Percentiles rank a stretch among this genome's conserved stretches.
These are phyloP conservation scores for Beauveria asiatica DNA, from an alignment of 2,329 filamentous ascomycete genomes.

Conservation along the genomic window DNA sequence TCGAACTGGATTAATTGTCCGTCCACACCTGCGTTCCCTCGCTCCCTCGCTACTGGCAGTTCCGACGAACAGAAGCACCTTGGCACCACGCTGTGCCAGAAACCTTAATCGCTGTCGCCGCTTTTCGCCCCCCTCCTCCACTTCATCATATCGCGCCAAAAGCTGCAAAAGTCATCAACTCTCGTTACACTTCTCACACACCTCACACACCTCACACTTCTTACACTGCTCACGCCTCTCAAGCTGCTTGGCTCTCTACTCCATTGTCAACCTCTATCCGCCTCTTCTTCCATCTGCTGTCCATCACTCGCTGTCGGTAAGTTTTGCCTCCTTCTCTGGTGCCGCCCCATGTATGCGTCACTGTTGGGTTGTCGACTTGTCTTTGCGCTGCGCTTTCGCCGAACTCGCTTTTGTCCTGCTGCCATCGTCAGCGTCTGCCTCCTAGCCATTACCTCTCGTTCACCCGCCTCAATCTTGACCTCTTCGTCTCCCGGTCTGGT, in stretches of 20 bases:
- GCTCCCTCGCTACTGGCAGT: background rate
- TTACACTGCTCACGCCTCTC: background rate
- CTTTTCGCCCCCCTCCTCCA: constrained; percentile 10
- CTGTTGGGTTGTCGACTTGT: background rate
- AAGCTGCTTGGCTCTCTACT: constrained; percentile 2
- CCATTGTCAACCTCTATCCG: constrained; percentile 2
- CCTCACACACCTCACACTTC: background rate
- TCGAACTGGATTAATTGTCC: background rate
- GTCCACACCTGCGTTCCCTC: background rate
- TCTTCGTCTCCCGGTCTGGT: background rate
- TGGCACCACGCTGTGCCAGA: background rate
- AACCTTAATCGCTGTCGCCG: constrained; percentile 12
- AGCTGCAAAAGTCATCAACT: constrained; percentile 7
- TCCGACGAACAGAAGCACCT: background rate
- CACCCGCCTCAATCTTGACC: background rate
- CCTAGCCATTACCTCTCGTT: background rate
- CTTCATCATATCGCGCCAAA: constrained; percentile 10
- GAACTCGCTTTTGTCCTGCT: background rate
- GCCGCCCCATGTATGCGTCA: background rate
- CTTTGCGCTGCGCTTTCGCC: background rate
- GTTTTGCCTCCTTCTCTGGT: background rate
- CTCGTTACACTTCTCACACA: constrained; percentile 10
- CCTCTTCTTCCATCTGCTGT: background rate
- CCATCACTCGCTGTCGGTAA: background rate
- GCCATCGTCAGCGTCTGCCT: background rate